These are phyloP conservation scores for Geranomyces variabilis DNA, from an alignment of 192 early-diverging fungal species.

Conservation along the genomic window DNA sequence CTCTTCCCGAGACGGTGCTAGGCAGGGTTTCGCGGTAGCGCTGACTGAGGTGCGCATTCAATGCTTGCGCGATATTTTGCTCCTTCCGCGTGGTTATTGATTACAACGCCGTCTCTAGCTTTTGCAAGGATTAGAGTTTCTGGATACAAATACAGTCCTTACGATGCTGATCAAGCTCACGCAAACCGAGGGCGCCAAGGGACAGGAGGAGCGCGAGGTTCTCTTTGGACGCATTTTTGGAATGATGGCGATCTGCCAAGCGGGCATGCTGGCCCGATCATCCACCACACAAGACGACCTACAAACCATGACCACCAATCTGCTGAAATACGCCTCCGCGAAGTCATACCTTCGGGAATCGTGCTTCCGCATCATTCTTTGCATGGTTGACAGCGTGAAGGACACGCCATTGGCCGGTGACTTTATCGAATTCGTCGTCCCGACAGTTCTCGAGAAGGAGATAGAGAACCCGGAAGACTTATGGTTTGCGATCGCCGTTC, in stretches of 20 bases:
- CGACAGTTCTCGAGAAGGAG: constrained; percentile 34
- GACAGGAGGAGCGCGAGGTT: constrained; percentile 88
- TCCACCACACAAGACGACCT: constrained; percentile 73
- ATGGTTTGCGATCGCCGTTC: constrained; percentile 52
- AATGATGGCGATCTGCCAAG: constrained; percentile 75
- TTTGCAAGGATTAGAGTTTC: constrained; percentile 22
- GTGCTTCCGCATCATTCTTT: constrained; percentile 70
- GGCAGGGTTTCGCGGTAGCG: constrained; percentile 95
- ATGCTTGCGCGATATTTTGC: neutral
- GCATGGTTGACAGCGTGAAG: constrained; percentile 40
- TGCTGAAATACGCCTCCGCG: constrained; percentile 68
- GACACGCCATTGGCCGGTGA: constrained; percentile 11
- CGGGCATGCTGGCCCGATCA: constrained; percentile 70
- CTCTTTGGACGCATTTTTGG: constrained; percentile 93
- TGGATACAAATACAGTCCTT: constrained; percentile 63
- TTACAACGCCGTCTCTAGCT: neutral
- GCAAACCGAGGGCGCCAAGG: constrained; percentile 68
- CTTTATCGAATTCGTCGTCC: constrained; percentile 11
- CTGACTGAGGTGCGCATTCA: constrained; percentile 75
- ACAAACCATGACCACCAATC: constrained; percentile 65
- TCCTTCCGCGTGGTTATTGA: neutral
- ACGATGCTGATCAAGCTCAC: constrained; percentile 72
- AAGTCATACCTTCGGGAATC: constrained; percentile 85
- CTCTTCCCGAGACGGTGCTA: constrained; percentile 81
- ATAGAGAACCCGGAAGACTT: constrained; percentile 48